phyloP scores from a whole-genome alignment of 345 rosid genomes.

The Physaria fendleri region DNA sequence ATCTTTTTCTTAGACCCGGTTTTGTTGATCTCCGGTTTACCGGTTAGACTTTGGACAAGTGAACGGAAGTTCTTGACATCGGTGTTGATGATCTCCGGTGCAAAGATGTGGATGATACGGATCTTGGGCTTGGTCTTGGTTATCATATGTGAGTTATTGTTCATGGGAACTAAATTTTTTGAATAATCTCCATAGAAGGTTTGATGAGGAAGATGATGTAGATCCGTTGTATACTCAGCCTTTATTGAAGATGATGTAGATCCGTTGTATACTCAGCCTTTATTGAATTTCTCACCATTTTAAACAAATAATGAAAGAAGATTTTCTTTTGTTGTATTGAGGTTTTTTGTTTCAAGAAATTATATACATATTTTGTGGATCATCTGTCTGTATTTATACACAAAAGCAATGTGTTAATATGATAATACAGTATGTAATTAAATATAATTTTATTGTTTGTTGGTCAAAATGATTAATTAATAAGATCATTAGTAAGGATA shows the following conservation, averaged over 20 bases:
- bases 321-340: background rate
- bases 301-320: background rate
- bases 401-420: background rate
- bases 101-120: slow-evolving; percentile 77
- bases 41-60: slow-evolving; percentile 83
- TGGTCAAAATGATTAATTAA: slow-evolving; percentile 12
- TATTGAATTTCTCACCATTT: slow-evolving; percentile 25
- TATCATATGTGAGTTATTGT: slow-evolving; percentile 43
- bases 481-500: background rate
- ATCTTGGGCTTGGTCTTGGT: slow-evolving; percentile 70
- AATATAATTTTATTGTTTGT: slow-evolving; percentile 14
- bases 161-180: slow-evolving; percentile 29
- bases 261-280: slow-evolving; percentile 19
- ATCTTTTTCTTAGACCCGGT: slow-evolving; percentile 9
- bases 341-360: slow-evolving; percentile 1
- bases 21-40: slow-evolving; percentile 42
- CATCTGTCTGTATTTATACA: slow-evolving; percentile 13
- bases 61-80: slow-evolving; percentile 79
- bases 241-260: too few species aligned
- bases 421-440: slow-evolving; percentile 1
- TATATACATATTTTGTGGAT: slow-evolving; percentile 16
- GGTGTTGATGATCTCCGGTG: slow-evolving; percentile 92
- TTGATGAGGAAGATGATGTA: slow-evolving; percentile 17
- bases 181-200: slow-evolving; percentile 18
- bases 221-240: too few species aligned